Conservation (phyloP, 1,284 basidiomycete species). For the Ganoderma multipileum region DNA sequence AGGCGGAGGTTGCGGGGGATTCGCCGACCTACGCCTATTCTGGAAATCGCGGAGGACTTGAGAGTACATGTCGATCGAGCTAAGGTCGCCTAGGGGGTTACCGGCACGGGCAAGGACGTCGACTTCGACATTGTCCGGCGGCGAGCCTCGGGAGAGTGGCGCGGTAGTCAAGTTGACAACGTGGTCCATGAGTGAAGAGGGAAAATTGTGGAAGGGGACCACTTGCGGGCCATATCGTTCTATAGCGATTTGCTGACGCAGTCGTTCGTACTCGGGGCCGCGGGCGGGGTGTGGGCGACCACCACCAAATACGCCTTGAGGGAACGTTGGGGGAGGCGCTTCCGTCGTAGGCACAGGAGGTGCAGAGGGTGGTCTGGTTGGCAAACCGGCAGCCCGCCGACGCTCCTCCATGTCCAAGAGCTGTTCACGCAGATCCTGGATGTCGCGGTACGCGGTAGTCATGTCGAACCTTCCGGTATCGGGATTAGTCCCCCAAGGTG, state of each 20-base stretch:
- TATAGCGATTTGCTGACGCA: not conserved
- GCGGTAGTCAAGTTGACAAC: not conserved
- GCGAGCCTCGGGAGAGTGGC: slow-evolving; percentile 1
- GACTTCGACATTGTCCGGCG: not conserved
- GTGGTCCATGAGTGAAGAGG: not conserved
- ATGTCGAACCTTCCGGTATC: slow-evolving; percentile 7
- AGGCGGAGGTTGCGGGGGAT: not conserved
- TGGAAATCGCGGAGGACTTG: not conserved
- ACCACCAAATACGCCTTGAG: not conserved
- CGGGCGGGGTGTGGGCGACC: not conserved
- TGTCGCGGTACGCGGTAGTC: slow-evolving; percentile 6
- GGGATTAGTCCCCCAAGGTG: slow-evolving; percentile 15
- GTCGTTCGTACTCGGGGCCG: not conserved
- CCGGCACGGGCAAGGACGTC: not conserved
- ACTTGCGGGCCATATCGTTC: not conserved
- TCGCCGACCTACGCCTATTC: not conserved
- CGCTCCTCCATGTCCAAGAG: slow-evolving; percentile 10
- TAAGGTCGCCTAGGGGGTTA: not conserved
- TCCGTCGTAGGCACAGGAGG: slow-evolving; percentile 6
- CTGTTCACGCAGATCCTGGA: slow-evolving; percentile 14
- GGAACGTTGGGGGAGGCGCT: not conserved
- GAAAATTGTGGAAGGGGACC: not conserved
- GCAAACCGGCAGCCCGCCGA: not conserved
- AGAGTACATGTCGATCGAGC: not conserved
- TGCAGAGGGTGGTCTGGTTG: slow-evolving; percentile 15